Evolutionary conservation across 495 filamentous ascomycete species (phyloP).

Genomic region (Hyphodiscus hymeniophilus): DNA sequence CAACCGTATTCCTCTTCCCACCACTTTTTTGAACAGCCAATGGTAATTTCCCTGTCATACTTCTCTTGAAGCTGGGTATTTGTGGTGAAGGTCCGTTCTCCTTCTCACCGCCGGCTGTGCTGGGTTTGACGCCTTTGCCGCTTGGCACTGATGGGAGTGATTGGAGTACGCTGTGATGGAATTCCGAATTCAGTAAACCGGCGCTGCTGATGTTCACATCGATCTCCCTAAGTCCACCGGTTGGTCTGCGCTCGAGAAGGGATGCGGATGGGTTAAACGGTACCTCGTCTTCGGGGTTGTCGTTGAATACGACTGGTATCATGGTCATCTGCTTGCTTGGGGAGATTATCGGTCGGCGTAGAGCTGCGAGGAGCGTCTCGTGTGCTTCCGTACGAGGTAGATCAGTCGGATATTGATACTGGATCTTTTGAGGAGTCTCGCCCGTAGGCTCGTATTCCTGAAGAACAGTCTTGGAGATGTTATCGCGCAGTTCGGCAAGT

Average conservation of each 20-base stretch:
- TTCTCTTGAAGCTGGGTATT: constrained; percentile 43
- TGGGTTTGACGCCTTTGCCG: neutral
- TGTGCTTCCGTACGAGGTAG: constrained; percentile 72
- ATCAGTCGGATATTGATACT: constrained; percentile 65
- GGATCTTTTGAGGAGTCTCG: constrained; percentile 68
- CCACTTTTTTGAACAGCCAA: constrained; percentile 36
- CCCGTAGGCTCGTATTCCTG: constrained; percentile 79
- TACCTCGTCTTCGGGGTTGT: neutral
- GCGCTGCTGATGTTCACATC: constrained; percentile 37
- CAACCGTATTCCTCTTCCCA: constrained; percentile 36
- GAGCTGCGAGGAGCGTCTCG: constrained; percentile 31
- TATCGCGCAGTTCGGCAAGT: constrained; percentile 56
- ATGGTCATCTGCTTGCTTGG: constrained; percentile 14
- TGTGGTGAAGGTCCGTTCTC: constrained; percentile 33
- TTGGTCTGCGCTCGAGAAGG: constrained; percentile 21
- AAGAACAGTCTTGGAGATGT: constrained; percentile 51
- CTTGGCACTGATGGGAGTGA: neutral
- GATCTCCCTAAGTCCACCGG: constrained; percentile 45
- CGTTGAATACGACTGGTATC: constrained; percentile 20
- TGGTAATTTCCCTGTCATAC: constrained; percentile 29
- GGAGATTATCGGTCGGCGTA: constrained; percentile 10
- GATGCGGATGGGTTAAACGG: neutral
- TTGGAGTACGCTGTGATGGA: neutral
- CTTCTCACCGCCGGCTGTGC: no score
- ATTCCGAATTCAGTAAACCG: constrained; percentile 24